Evolutionary conservation across 1,139 yeast species (phyloP), one percentile per base, ranked within the genome.

Genomic region (Lodderomyces beijingensis): DNA sequence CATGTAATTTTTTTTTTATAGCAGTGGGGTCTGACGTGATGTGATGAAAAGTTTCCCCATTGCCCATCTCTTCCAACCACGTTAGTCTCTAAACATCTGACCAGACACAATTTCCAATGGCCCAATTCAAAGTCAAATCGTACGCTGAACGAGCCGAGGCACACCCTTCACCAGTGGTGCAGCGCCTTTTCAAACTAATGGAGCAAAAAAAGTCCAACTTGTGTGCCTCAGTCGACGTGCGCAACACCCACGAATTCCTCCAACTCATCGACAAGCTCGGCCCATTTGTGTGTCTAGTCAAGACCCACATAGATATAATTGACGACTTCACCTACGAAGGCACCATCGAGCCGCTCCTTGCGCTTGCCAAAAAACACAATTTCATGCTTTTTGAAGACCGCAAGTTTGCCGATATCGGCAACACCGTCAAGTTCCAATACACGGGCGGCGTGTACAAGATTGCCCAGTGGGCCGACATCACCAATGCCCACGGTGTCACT

Each of bases 321-420:
- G 87, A 82, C 39, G 98, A 93, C 56, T 93, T 89, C 57, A 65
- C 85, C 1, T 81, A 79, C 51, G 95, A 85, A 37, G 74, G 71
- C 1, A 88, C 97, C 1, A 73, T 91, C 18, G 57, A 58, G 8
- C 97, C 96, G 3, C 63, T 93, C 43, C 58, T 82, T 40, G 76
- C 57, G 37, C 65, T 89, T 21, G 76, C 95, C 6, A 62, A 72
- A 45, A 84, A 85, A 53, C 91, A 88, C 61, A 74, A 82, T 42
- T 89, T 89, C 48, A 62, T 91, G 70, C 81, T 89, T 43, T 89
- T 89, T 53, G 98, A 89, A 61, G 98, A 89, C 61, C 76, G 99
- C 45, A 93, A 93, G 64, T 93, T 93, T 60, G 98, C 98, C 18
- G 99, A 93, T 58, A 93, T 93, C 49, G 99, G 99, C n/a, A 87